These are phyloP conservation scores for Fraxinus nigra DNA, from an alignment of 305 asterid species.

Conservation along the genomic window DNA sequence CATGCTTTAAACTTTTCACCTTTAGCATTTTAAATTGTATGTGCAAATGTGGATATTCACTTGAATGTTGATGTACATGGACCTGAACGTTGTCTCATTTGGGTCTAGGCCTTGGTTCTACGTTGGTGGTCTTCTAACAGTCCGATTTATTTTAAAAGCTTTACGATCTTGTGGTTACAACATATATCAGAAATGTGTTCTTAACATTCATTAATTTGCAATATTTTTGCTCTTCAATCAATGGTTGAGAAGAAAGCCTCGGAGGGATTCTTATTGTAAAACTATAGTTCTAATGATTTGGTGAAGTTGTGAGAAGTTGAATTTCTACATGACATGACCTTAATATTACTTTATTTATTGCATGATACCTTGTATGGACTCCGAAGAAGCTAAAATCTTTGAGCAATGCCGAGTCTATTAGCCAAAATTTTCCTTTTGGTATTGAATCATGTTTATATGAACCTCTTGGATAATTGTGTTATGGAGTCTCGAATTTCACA, in stretches of 20 bases:
- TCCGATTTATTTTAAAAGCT: neutral
- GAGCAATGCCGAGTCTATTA: neutral
- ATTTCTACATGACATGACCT: neutral
- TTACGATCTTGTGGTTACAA: neutral
- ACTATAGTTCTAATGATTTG: neutral
- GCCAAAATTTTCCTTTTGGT: neutral
- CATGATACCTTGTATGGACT: neutral
- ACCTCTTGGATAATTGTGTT: neutral
- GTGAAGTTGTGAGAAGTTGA: neutral
- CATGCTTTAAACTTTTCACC: neutral
- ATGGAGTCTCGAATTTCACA: neutral
- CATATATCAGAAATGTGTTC: neutral
- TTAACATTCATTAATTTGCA: neutral
- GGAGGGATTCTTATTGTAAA: neutral
- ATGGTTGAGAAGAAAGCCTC: neutral
- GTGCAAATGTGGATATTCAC: conserved; percentile 4
- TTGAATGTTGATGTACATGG: conserved; percentile 15
- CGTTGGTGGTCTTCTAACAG: neutral
- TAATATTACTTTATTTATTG: neutral
- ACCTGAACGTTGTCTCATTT: conserved; percentile 32
- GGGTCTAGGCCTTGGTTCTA: conserved; percentile 1
- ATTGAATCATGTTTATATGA: neutral
- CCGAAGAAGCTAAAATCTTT: neutral
- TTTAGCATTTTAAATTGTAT: neutral
- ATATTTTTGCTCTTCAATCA: neutral